Conservation (phyloP, 257 asterid species). For the Agastache rugosa region DNA sequence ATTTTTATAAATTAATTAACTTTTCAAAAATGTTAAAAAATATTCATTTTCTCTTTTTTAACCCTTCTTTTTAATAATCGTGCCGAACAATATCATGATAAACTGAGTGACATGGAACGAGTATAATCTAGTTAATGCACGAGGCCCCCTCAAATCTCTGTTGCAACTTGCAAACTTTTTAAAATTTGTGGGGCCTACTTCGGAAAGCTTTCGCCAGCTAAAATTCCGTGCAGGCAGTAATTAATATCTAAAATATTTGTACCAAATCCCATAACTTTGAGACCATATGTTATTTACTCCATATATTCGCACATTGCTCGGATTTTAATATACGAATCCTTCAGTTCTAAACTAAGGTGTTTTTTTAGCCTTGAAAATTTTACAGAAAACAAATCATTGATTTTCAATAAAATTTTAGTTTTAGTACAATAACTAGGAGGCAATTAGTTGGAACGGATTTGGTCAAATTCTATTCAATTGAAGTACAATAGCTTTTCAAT, state of each 20-base stretch:
- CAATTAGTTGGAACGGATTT: neutral
- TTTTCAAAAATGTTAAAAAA: no score
- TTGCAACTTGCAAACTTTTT: neutral
- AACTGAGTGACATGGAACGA: no score
- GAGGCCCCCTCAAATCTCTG: neutral
- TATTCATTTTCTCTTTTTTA: no score
- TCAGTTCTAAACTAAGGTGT: neutral
- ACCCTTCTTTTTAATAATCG: no score
- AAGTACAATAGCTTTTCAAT: neutral
- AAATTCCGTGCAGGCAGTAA: neutral
- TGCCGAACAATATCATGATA: no score
- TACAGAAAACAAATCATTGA: no score
- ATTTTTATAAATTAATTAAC: no score
- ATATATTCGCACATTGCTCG: neutral
- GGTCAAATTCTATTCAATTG: neutral
- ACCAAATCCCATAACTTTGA: neutral
- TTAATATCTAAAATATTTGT: neutral
- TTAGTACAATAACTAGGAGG: no score
- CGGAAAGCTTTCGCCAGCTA: conserved; percentile 14
- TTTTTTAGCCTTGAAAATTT: no score
- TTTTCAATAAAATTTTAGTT: neutral
- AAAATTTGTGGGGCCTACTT: neutral
- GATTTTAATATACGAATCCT: no score
- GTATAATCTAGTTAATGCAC: no score
- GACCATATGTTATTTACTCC: neutral